These are phyloP conservation scores for Pseudozyma flocculosa DNA, from an alignment of 1,284 basidiomycete genomes.

Conservation along the genomic window DNA sequence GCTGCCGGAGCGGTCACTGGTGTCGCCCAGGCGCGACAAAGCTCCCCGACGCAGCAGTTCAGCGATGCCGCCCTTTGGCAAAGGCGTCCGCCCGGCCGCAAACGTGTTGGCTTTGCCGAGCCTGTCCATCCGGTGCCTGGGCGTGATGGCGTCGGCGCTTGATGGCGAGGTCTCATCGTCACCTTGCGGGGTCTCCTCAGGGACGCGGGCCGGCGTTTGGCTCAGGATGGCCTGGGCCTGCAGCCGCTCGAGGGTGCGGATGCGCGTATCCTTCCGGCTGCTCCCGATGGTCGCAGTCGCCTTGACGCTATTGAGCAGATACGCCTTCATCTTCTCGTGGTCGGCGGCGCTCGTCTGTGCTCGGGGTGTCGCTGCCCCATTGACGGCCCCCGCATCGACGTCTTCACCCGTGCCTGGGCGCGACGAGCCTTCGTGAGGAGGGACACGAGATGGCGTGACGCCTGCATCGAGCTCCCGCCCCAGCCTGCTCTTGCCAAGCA, in stretches of 20 bases:
- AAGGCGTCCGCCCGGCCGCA: conserved; percentile 29
- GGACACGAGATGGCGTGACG: no score
- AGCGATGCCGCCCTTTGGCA: conserved; percentile 29
- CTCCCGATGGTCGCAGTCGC: conserved; percentile 13
- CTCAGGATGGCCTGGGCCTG: conserved; percentile 27
- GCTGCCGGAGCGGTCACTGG: conserved; percentile 4
- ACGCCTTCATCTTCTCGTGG: conserved; percentile 33
- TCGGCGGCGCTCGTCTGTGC: conserved; percentile 8
- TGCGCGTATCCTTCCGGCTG: conserved; percentile 1
- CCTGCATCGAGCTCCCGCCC: no score
- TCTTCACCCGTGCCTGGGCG: no score
- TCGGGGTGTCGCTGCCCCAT: not conserved
- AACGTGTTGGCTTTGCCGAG: conserved; percentile 35
- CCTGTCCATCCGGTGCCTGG: conserved; percentile 28
- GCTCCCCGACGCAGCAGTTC: conserved; percentile 30
- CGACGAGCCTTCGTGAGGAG: no score
- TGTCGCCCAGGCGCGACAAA: conserved; percentile 22
- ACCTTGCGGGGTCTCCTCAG: conserved; percentile 10
- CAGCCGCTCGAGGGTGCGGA: conserved; percentile 20
- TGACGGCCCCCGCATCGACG: no score
- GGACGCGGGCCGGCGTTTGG: conserved; percentile 14
- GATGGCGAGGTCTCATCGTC: conserved; percentile 10
- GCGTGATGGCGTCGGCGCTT: conserved; percentile 11
- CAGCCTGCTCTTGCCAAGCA: not conserved
- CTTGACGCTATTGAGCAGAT: conserved; percentile 39